Evolutionary conservation across 2,329 filamentous ascomycete genomes (phyloP).

Genomic region (Apiospora pterosperma): DNA sequence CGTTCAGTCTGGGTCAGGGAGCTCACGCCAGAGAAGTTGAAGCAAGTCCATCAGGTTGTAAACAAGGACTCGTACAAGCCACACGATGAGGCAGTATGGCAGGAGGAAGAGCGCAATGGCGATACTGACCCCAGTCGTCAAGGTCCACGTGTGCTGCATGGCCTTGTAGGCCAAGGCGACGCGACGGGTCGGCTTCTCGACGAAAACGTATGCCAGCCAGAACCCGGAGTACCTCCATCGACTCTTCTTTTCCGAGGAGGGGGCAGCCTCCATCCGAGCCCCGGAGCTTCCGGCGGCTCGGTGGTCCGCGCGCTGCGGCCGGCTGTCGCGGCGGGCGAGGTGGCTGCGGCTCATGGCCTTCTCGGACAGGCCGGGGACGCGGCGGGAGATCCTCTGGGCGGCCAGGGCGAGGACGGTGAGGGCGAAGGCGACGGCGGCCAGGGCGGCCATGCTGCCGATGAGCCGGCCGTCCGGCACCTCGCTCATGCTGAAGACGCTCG

Average conservation of each 20-base stretch:
- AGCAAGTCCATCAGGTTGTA: not conserved
- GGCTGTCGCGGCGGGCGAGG: not conserved
- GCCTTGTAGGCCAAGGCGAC: not conserved
- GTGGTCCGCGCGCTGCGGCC: not conserved
- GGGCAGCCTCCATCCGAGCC: not conserved
- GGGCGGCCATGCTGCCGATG: conserved; percentile 14
- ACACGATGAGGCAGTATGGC: not conserved
- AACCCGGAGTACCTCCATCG: not conserved
- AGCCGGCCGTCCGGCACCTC: conserved; percentile 15
- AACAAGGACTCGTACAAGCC: not conserved
- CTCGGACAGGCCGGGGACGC: not conserved
- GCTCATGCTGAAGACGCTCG: conserved; percentile 29
- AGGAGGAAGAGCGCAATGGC: not conserved
- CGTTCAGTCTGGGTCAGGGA: not conserved
- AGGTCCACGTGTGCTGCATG: not conserved
- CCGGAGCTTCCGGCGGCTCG: not conserved
- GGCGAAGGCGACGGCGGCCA: conserved; percentile 6
- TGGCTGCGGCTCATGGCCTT: not conserved
- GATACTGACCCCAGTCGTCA: not conserved
- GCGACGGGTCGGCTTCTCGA: not conserved
- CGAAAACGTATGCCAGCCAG: not conserved
- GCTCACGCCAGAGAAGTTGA: not conserved
- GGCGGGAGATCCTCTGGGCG: not conserved
- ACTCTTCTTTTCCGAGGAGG: not conserved
- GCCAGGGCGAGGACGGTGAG: conserved; percentile 6